Evolutionary conservation across 2,329 filamentous ascomycete species (phyloP).

Genomic region (Ophiostoma sp.): DNA sequence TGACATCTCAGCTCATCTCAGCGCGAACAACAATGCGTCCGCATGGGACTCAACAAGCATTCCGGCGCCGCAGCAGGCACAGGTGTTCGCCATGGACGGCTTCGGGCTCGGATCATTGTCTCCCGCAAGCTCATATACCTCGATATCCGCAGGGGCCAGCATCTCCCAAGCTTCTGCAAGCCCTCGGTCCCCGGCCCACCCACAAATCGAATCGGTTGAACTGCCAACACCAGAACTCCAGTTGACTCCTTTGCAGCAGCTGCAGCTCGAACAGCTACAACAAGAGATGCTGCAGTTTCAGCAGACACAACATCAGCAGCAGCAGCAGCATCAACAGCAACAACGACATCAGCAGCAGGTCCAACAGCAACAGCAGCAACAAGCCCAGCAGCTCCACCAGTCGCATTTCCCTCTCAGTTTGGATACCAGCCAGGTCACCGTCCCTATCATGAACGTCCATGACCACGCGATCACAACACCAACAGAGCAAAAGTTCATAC

Average conservation of each 20-base stretch:
- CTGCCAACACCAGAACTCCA: slow-evolving; percentile 22
- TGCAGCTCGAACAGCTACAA: slow-evolving; percentile 20
- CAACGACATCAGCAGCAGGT: slow-evolving; percentile 17
- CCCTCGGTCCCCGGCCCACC: slow-evolving; percentile 30
- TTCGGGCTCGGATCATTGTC: slow-evolving; percentile 34
- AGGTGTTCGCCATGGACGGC: slow-evolving; percentile 38
- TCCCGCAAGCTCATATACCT: slow-evolving; percentile 27
- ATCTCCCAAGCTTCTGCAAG: slow-evolving; percentile 30
- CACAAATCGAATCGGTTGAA: slow-evolving; percentile 29
- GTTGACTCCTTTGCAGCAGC: slow-evolving; percentile 14
- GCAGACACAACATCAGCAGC: slow-evolving; percentile 14
- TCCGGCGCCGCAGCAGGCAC: slow-evolving; percentile 32
- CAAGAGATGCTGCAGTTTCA: slow-evolving; percentile 16
- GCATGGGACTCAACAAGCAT: slow-evolving; percentile 37
- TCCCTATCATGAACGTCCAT: neutral
- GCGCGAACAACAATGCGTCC: neutral
- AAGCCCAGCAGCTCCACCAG: slow-evolving; percentile 2
- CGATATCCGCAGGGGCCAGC: slow-evolving; percentile 24
- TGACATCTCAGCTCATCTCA: neutral
- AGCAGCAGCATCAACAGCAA: slow-evolving; percentile 8
- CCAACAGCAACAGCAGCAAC: slow-evolving; percentile 6
- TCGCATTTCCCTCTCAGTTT: neutral
- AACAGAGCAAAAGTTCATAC: neutral
- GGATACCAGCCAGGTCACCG: neutral
- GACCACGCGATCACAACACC: neutral